Percentiles rank a stretch among this genome's conserved stretches.
Conservation (phyloP, 1,284 basidiomycete genomes). For the Phellopilus nigrolimitatus region DNA sequence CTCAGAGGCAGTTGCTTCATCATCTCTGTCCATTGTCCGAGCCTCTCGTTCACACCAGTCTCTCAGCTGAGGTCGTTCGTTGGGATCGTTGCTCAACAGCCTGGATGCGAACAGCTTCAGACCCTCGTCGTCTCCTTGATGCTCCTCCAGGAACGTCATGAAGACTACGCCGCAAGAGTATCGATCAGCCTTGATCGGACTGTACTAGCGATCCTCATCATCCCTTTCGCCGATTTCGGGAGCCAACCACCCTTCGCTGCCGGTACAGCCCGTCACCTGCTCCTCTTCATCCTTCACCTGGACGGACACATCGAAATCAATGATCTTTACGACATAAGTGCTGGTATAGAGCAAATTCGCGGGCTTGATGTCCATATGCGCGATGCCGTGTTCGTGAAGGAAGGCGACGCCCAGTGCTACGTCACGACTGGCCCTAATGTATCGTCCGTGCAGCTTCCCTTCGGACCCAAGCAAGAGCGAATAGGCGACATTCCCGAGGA, state of each 20-base stretch:
- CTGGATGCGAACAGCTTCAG: background rate
- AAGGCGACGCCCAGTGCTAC: constrained; percentile 5
- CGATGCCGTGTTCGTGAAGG: background rate
- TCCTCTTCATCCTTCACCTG: background rate
- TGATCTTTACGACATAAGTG: background rate
- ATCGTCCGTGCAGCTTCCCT: too few species aligned
- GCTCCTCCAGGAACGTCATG: background rate
- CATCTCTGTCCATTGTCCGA: background rate
- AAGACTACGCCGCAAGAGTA: background rate
- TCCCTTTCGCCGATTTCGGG: background rate
- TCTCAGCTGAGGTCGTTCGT: too few species aligned
- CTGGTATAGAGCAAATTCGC: background rate
- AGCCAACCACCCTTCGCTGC: background rate
- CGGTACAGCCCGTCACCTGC: background rate
- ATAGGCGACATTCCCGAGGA: too few species aligned
- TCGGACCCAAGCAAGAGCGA: too few species aligned
- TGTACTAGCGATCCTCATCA: background rate
- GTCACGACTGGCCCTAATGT: background rate
- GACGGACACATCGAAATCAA: constrained; percentile 1
- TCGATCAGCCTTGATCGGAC: background rate
- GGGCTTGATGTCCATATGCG: constrained; percentile 13
- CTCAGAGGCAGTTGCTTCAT: background rate
- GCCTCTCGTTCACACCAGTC: background rate
- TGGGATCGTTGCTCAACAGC: too few species aligned
- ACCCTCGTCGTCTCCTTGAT: background rate